Conservation (phyloP, 495 filamentous ascomycete genomes). For the Chaetomium tenue region DNA sequence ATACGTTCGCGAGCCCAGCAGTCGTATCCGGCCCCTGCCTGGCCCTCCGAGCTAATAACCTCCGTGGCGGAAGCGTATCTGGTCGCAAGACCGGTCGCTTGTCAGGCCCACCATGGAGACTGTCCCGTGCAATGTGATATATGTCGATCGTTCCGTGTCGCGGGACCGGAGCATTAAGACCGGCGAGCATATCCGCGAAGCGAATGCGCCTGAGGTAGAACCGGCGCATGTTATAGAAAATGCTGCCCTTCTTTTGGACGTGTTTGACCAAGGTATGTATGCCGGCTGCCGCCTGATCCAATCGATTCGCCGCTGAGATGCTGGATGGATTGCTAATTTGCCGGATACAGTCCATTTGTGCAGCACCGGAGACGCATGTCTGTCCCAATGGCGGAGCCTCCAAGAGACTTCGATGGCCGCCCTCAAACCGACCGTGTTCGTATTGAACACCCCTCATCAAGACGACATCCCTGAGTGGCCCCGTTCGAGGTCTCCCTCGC, state of each 20-base stretch:
- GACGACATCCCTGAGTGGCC: slow-evolving; percentile 44
- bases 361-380: slow-evolving; percentile 65
- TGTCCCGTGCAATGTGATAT: slow-evolving; percentile 74
- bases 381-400: slow-evolving; percentile 65
- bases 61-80: slow-evolving; percentile 47
- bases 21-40: slow-evolving; percentile 20
- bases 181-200: slow-evolving; percentile 8
- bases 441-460: slow-evolving; percentile 67
- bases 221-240: slow-evolving; percentile 46
- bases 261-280: slow-evolving; percentile 50
- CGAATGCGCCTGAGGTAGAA: slow-evolving; percentile 27
- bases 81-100: slow-evolving; percentile 52
- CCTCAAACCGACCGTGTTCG: slow-evolving; percentile 69
- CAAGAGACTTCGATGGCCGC: slow-evolving; percentile 61
- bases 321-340: slow-evolving; percentile 31
- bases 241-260: slow-evolving; percentile 46
- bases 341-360: slow-evolving; percentile 65
- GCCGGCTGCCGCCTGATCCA: slow-evolving; percentile 12
- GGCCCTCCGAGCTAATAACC: slow-evolving; percentile 18
- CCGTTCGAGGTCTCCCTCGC: slow-evolving; percentile 41
- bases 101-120: slow-evolving; percentile 59
- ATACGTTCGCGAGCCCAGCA: slow-evolving; percentile 16
- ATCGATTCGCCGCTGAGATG: not conserved
- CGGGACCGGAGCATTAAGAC: slow-evolving; percentile 50
- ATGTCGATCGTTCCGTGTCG: slow-evolving; percentile 72